Conservation (phyloP, 306 rosid species). For the Boehmeria nivea region DNA sequence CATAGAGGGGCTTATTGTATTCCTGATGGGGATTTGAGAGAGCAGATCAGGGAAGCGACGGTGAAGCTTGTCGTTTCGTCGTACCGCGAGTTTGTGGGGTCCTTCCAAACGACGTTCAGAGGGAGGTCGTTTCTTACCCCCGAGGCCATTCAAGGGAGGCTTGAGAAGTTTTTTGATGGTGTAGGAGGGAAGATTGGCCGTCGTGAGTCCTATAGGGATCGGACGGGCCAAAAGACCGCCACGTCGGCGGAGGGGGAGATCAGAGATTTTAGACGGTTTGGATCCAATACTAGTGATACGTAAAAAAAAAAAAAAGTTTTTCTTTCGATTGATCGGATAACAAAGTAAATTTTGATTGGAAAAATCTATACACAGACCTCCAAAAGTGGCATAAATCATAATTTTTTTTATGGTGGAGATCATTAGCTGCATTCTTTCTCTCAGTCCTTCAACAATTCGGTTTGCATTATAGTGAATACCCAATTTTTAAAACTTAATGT, state of each 20-base stretch:
- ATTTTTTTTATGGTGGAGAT: too few species aligned
- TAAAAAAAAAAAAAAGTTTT: too few species aligned
- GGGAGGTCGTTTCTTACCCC: slow-evolving; percentile 44
- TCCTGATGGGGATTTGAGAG: slow-evolving; percentile 63
- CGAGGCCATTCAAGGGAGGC: slow-evolving; percentile 40
- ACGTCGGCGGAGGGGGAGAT: slow-evolving; percentile 31
- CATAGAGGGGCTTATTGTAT: slow-evolving; percentile 47
- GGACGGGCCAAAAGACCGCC: slow-evolving; percentile 32
- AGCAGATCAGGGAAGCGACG: slow-evolving; percentile 63
- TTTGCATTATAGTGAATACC: too few species aligned
- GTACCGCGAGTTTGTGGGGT: slow-evolving; percentile 50
- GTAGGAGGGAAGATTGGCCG: slow-evolving; percentile 30
- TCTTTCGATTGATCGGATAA: too few species aligned
- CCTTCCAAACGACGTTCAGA: slow-evolving; percentile 35
- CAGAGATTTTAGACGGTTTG: slow-evolving; percentile 24
- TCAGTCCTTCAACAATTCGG: too few species aligned
- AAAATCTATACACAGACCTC: too few species aligned
- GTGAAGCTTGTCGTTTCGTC: slow-evolving; percentile 45
- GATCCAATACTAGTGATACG: slow-evolving; percentile 18
- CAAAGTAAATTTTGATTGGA: too few species aligned
- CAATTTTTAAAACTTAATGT: too few species aligned
- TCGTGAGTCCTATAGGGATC: slow-evolving; percentile 32
- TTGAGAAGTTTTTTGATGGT: slow-evolving; percentile 43
- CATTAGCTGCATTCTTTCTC: too few species aligned
- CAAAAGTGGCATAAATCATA: too few species aligned